Evolutionary conservation across 2,329 filamentous ascomycete species (phyloP), one percentile per base, ranked within the genome.

Genomic region (Calonectria henricotiae): DNA sequence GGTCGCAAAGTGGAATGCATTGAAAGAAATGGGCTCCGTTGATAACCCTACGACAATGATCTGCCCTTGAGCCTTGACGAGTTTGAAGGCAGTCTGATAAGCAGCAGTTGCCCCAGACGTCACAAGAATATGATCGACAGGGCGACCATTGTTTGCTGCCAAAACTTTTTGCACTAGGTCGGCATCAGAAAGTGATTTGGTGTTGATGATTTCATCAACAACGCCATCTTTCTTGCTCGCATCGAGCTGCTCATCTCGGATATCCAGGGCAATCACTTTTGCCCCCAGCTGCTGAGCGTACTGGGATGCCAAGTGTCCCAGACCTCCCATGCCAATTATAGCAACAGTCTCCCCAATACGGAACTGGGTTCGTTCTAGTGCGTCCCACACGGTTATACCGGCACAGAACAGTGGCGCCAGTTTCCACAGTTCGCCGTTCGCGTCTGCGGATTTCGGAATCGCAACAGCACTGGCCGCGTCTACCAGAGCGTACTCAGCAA

Each of bases 121-220:
- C 32, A 58, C 51, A 1, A 58, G 51, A 39, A 58, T 39, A 9
- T 58, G 51, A 37, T 58, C 35, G 12, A 39, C 20, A 17, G 51
- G 51, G 32, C 12, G 32, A 9, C 51, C 51, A n/a, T 58, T 58
- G 51, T 58, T 58, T 4, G 51, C 51, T n/a, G 35, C 51, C 32
- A 37, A 9, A 15, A 58, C 35, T 20, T 37, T 58, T 13, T 58
- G 51, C 4, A 58, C 51, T 9, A 58, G 35, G 6, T 58, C 51
- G 13, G 51, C 51, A 39, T 58, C 51, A 5, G 51, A 58, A 39
- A 58, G 35, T 7, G 51, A 58, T 20, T 32, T 58, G 8, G 51
- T 58, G 51, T 58, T 58, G 51, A 58, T 39, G 51, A 58, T 58
- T 39, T 58, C 51, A 6, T 58, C 51, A 1, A 58, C 51, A 17